Percentiles rank a stretch among this genome's conserved stretches.
Conservation (phyloP, 73 alveolate species). For the Breviolum minutum region DNA sequence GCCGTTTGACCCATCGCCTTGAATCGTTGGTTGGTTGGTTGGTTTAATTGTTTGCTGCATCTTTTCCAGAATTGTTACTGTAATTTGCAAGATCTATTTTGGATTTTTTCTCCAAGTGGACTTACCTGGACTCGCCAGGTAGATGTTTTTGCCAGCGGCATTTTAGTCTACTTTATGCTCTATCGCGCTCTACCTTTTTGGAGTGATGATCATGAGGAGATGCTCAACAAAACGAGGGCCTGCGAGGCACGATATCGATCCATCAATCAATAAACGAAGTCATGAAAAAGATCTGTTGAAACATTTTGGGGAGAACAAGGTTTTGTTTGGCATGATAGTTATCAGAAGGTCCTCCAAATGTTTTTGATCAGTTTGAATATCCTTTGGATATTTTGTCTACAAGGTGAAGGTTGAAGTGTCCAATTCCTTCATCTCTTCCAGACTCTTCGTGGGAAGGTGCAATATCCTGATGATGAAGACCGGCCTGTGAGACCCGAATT, state of each 20-base stretch:
- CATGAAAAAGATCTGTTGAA: not conserved
- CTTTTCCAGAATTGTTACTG: not conserved
- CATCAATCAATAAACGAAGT: not conserved
- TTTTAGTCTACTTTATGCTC: conserved; percentile 44
- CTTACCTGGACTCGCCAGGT: conserved; percentile 24
- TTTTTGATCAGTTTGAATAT: not conserved
- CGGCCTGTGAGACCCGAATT: not conserved
- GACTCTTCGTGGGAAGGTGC: too few relatives aligned
- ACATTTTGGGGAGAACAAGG: not conserved
- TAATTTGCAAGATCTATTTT: too few relatives aligned
- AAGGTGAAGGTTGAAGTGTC: too few relatives aligned
- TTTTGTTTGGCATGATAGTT: too few relatives aligned
- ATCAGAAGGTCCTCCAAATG: not conserved
- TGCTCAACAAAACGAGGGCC: conserved; percentile 39
- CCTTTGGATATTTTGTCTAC: too few relatives aligned
- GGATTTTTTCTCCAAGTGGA: too few relatives aligned
- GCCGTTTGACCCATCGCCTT: not conserved
- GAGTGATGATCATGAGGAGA: conserved; percentile 46
- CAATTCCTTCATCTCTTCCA: too few relatives aligned
- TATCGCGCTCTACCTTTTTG: conserved; percentile 75
- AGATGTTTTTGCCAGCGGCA: conserved; percentile 72
- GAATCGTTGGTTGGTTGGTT: too few relatives aligned
- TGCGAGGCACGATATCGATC: conserved; percentile 7
- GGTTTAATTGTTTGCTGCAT: not conserved
- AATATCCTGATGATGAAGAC: not conserved